A percentile compares a stretch with the other conserved stretches of the same genome.
Evolutionary conservation across 202 grass and related monocot species (phyloP).

Genomic region (Digitaria exilis): DNA sequence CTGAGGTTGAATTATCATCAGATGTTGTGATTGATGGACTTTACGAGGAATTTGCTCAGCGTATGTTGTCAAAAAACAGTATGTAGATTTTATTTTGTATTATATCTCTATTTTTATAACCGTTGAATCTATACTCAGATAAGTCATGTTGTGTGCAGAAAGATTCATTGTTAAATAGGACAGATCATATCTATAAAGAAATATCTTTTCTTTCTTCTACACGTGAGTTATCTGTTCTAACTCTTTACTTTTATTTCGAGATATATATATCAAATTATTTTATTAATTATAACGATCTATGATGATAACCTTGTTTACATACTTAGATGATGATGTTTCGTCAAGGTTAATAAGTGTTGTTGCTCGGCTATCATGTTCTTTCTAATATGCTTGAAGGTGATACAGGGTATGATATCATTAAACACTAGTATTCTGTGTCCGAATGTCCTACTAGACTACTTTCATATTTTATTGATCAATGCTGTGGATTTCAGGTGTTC

Average conservation of each 20-base stretch:
- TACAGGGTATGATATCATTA: slow-evolving; percentile 72
- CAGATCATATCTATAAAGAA: slow-evolving; percentile 60
- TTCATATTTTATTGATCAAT: slow-evolving; percentile 29
- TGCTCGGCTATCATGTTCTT: slow-evolving; percentile 73
- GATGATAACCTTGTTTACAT: slow-evolving; percentile 18
- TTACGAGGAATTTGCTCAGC: slow-evolving; percentile 75
- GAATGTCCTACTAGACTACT: slow-evolving; percentile 19
- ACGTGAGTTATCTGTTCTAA: slow-evolving; percentile 51
- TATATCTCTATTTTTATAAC: slow-evolving; percentile 14
- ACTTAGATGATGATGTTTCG: slow-evolving; percentile 44
- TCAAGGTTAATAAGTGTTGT: slow-evolving; percentile 46
- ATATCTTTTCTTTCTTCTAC: slow-evolving; percentile 78
- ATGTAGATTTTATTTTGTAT: slow-evolving; percentile 33
- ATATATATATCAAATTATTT: no score
- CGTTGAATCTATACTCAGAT: slow-evolving; percentile 25
- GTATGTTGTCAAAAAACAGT: slow-evolving; percentile 60
- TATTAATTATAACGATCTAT: no score
- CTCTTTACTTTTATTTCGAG: no score
- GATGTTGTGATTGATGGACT: slow-evolving; percentile 64
- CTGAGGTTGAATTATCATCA: slow-evolving; percentile 57
- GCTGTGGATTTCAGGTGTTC: slow-evolving; percentile 57
- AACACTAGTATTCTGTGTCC: background rate
- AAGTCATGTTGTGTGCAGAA: slow-evolving; percentile 30
- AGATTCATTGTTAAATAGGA: slow-evolving; percentile 37
- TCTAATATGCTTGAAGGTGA: slow-evolving; percentile 97